Evolutionary conservation across 805 yeast species (phyloP).

Genomic region (Suhomyces prunicola): DNA sequence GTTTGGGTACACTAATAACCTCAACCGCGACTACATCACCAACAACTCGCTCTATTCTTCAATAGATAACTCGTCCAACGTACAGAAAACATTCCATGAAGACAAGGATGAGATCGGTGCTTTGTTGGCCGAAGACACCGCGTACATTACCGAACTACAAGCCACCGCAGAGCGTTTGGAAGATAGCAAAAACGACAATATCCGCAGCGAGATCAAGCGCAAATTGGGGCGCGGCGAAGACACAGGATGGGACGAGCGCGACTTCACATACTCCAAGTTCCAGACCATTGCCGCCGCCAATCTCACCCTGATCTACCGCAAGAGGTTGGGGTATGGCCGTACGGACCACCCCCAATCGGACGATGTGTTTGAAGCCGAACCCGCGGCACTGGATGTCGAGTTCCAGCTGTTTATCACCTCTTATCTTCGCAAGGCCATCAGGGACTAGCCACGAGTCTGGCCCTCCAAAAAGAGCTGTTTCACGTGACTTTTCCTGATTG

Average conservation of each 20-base stretch:
- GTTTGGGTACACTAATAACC: slow-evolving; percentile 37
- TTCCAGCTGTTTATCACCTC: slow-evolving; percentile 23
- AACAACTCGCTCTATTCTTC: slow-evolving; percentile 40
- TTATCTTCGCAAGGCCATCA: slow-evolving; percentile 29
- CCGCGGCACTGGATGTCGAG: slow-evolving; percentile 15
- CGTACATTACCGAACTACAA: slow-evolving; percentile 21
- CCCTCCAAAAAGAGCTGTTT: background rate
- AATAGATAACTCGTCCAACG: slow-evolving; percentile 33
- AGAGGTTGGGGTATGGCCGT: background rate
- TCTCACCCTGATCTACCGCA: slow-evolving; percentile 20
- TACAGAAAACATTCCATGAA: slow-evolving; percentile 39
- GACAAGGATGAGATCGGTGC: slow-evolving; percentile 38
- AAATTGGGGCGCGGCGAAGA: slow-evolving; percentile 1
- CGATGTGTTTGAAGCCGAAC: background rate
- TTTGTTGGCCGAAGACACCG: slow-evolving; percentile 33
- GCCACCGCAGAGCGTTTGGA: slow-evolving; percentile 20
- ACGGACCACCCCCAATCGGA: background rate
- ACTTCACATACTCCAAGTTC: slow-evolving; percentile 27
- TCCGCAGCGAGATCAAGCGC: slow-evolving; percentile 6
- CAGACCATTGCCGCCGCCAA: slow-evolving; percentile 19
- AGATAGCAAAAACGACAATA: slow-evolving; percentile 7
- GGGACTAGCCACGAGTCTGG: slow-evolving; percentile 11
- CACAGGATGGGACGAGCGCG: slow-evolving; percentile 6
- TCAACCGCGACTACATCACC: slow-evolving; percentile 39
- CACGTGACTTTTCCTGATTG: background rate